Percentiles rank a stretch among this genome's conserved stretches.
Conservation (phyloP, 2,329 filamentous ascomycete genomes). For the Alternaria triticina region DNA sequence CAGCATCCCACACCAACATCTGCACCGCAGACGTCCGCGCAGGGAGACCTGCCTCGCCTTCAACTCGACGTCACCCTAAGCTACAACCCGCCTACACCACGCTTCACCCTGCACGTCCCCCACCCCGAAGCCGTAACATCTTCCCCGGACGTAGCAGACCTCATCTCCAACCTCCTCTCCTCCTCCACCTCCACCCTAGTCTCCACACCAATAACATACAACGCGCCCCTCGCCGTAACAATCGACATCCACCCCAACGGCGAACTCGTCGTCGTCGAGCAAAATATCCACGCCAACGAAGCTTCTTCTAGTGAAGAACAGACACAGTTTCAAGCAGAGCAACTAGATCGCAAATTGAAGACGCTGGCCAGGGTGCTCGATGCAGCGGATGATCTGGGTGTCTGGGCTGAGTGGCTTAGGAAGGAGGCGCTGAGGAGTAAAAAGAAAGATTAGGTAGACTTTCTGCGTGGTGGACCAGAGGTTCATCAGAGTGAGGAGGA, state of each 20-base stretch:
- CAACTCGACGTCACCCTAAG: constrained; percentile 42
- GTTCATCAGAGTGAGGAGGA: background rate
- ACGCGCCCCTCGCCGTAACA: constrained; percentile 57
- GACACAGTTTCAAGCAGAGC: constrained; percentile 12
- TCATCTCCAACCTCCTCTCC: constrained; percentile 27
- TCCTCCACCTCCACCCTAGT: constrained; percentile 37
- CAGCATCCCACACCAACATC: constrained; percentile 21
- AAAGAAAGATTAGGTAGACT: background rate
- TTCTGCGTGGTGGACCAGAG: background rate
- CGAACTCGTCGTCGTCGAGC: constrained; percentile 63
- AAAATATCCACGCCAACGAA: constrained; percentile 56
- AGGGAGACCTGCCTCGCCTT: background rate
- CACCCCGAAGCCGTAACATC: constrained; percentile 22
- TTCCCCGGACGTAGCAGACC: constrained; percentile 3
- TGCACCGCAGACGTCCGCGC: background rate
- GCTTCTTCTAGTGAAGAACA: background rate
- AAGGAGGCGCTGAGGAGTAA: constrained; percentile 18
- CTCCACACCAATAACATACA: background rate
- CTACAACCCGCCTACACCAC: constrained; percentile 43
- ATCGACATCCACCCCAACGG: constrained; percentile 67
- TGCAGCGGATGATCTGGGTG: constrained; percentile 55
- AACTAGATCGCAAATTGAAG: constrained; percentile 31
- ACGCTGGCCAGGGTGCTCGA: constrained; percentile 55
- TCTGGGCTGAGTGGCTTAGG: constrained; percentile 60
- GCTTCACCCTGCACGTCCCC: constrained; percentile 39